Evolutionary conservation across 192 early-diverging fungal genomes (phyloP).

Genomic region (Mortierella hygrophila): DNA sequence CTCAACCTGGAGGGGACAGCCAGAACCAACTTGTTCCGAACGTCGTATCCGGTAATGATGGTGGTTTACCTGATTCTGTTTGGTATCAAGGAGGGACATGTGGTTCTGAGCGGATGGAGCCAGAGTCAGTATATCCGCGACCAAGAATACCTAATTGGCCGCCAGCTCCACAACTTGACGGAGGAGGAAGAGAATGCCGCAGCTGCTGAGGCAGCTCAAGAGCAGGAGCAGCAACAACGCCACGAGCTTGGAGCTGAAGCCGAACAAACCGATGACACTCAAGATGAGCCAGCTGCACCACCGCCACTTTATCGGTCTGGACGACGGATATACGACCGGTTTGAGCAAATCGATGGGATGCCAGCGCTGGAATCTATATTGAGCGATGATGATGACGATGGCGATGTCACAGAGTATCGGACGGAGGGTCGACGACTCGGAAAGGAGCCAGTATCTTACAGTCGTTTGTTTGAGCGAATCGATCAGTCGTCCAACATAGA

Average conservation of each 20-base stretch:
- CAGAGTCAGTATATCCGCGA: slow-evolving; percentile 82
- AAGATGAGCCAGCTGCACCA: neutral
- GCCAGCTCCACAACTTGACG: slow-evolving; percentile 84
- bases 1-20: slow-evolving; percentile 18
- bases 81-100: slow-evolving; percentile 25
- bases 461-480: neutral
- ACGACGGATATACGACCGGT: neutral
- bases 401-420: neutral
- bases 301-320: neutral
- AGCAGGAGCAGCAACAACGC: slow-evolving; percentile 1
- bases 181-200: slow-evolving; percentile 24
- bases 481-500: slow-evolving; percentile 1
- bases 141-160: slow-evolving; percentile 88
- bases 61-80: slow-evolving; percentile 41
- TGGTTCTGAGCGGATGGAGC: slow-evolving; percentile 77
- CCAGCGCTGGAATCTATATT: slow-evolving; percentile 14
- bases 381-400: neutral
- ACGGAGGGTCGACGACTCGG: neutral
- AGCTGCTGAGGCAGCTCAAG: neutral
- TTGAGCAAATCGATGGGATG: neutral
- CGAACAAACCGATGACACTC: neutral
- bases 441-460: neutral
- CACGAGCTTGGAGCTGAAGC: neutral
- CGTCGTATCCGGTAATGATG: slow-evolving; percentile 59
- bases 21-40: slow-evolving; percentile 33